Conservation (phyloP, 2,329 filamentous ascomycete genomes). For the Westerdykella sp. region DNA sequence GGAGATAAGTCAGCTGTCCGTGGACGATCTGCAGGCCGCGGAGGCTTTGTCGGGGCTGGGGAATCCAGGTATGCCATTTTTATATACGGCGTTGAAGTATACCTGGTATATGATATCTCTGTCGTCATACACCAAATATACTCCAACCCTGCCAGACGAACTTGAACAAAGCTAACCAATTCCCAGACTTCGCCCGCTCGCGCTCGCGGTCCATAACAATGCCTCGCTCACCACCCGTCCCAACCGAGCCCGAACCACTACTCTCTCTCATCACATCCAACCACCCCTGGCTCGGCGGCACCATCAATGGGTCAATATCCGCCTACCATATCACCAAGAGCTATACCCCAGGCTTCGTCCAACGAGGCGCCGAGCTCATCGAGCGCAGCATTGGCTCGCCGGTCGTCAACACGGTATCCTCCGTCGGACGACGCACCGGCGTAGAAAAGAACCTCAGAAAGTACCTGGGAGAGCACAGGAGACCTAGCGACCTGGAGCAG, state of each 20-base stretch:
- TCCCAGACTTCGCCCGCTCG: conserved; percentile 40
- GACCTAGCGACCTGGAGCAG: conserved; percentile 48
- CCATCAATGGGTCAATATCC: conserved; percentile 76
- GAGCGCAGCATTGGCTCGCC: conserved; percentile 78
- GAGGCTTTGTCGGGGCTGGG: conserved; percentile 47
- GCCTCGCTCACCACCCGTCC: conserved; percentile 21
- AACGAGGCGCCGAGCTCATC: conserved; percentile 83
- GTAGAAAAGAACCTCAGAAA: conserved; percentile 82
- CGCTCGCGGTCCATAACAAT: conserved; percentile 31
- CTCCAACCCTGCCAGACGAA: conserved; percentile 1
- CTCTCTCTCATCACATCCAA: conserved; percentile 81
- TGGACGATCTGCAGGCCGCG: conserved; percentile 46
- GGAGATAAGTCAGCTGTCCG: conserved; percentile 40
- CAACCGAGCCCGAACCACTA: conserved; percentile 66
- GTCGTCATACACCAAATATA: not conserved
- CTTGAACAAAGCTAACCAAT: conserved; percentile 6
- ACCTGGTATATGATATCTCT: not conserved
- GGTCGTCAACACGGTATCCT: conserved; percentile 78
- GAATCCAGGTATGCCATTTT: conserved; percentile 39
- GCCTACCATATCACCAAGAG: conserved; percentile 85
- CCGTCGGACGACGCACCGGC: conserved; percentile 76
- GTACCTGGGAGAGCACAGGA: conserved; percentile 60
- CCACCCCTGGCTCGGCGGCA: conserved; percentile 77
- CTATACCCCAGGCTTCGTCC: conserved; percentile 78
- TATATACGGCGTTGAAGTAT: not conserved